Base-by-base conservation (phyloP, 2,329 filamentous ascomycete genomes). In the Fusarium sambucinum region DNA sequence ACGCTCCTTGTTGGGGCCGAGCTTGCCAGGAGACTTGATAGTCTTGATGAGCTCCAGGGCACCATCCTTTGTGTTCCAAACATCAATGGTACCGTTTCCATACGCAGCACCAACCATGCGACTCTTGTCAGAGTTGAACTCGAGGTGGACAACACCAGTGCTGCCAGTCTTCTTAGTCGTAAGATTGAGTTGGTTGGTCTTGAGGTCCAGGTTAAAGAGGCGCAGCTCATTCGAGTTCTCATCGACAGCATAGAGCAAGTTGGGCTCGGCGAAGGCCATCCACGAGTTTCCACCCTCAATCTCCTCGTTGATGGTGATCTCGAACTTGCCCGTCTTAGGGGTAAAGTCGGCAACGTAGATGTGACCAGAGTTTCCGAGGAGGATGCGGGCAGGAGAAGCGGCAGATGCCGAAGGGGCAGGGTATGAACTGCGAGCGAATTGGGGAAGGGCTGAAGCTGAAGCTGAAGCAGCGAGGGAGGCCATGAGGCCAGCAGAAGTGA, bases 71-170 rank as follows among this genome's bases (percentile, higher is more conserved):
- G 80, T 74, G 70, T 85, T 79, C 81, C 81, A 86, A 50, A 85
- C 75, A 65, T 85, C 83, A 42, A 85, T 69, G 27, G 73, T 77
- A 53, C 79, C 80, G 19, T 74, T 73, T 27, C 78, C 78, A 69
- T 82, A 85, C 9, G 78, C 79, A 3, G 82, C 76, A 17, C 82
- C 82, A 5, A 86, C 73, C 73, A 86, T 78, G 48, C 80, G 80
- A 5, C 78, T 82, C 70, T 78, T 72, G 61, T 84, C 79, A 51
- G 72, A 55, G 75, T 80, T 83, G 75, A 85, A 82, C 46, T 78
- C 82, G 25, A 86, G 78, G 64, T 81, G 81, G 32, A 86, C 84
- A 12, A 84, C 80, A 44, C 84, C 84, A 0, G 64, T 40, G 40
- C 81, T 81, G 38, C 79, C 82, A 7, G 72, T 76, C 52, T 67